phyloP scores from a whole-genome alignment of 2,329 filamentous ascomycete genomes.

The Sclerotiophoma versabilis region DNA sequence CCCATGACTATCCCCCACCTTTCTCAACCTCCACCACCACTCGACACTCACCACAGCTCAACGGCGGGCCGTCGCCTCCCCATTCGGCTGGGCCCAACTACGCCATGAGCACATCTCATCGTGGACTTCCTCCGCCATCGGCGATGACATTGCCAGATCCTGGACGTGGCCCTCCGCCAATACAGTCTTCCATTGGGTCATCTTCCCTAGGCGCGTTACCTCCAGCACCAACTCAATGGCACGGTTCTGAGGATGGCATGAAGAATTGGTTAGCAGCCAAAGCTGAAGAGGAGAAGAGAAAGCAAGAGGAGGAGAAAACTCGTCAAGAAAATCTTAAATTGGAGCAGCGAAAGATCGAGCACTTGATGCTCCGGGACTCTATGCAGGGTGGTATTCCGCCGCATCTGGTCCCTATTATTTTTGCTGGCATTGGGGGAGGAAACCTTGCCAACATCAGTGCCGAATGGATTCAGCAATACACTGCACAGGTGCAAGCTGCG shows the following conservation, averaged over 20 bases:
- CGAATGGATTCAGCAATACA: constrained; percentile 61
- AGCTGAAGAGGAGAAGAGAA: constrained; percentile 61
- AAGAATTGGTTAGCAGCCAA: constrained; percentile 60
- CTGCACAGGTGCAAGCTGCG: constrained; percentile 53
- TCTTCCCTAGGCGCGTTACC: constrained; percentile 52
- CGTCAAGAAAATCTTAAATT: constrained; percentile 58
- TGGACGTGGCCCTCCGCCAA: constrained; percentile 47
- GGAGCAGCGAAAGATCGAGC: constrained; percentile 61
- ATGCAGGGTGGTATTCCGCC: constrained; percentile 60
- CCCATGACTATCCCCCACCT: constrained; percentile 58
- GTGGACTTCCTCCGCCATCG: constrained; percentile 61
- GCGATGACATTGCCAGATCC: constrained; percentile 61
- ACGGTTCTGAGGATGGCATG: constrained; percentile 60
- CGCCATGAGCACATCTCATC: constrained; percentile 60
- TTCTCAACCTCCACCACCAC: constrained; percentile 49
- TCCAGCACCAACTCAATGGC: constrained; percentile 56
- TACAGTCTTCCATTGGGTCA: constrained; percentile 20
- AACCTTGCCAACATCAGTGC: constrained; percentile 57
- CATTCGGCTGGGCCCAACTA: constrained; percentile 52
- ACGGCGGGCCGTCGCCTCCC: constrained; percentile 50
- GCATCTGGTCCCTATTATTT: constrained; percentile 61
- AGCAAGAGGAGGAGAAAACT: constrained; percentile 62
- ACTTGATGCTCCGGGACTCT: constrained; percentile 61
- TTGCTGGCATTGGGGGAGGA: constrained; percentile 59
- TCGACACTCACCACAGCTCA: constrained; percentile 50